Percentiles rank a stretch among this genome's conserved stretches.
phyloP scores from a whole-genome alignment of 306 rosid species.

The Trichosanthes cucumerina region DNA sequence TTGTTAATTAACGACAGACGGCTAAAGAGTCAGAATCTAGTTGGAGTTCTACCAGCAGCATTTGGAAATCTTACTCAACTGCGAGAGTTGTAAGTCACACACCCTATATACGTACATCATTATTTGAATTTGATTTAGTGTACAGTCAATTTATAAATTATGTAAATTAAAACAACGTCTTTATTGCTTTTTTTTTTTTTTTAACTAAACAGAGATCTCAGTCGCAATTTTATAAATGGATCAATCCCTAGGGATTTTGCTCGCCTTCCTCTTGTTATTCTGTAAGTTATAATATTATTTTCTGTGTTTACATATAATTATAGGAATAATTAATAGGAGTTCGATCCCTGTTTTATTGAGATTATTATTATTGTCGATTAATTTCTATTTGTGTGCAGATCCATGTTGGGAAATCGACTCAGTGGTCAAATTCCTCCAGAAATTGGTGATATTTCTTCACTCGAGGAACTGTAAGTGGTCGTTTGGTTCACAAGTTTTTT shows the following conservation, averaged over 20 bases:
- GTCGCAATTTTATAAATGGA: slow-evolving; percentile 50
- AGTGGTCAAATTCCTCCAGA: slow-evolving; percentile 49
- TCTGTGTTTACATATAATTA: background rate
- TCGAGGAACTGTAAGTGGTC: slow-evolving; percentile 38
- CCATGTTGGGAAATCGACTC: slow-evolving; percentile 49
- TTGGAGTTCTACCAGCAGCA: slow-evolving; percentile 43
- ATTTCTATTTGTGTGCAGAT: slow-evolving; percentile 30
- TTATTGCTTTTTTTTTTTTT: background rate
- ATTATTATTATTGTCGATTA: background rate
- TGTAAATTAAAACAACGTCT: background rate
- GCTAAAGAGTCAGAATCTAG: slow-evolving; percentile 38
- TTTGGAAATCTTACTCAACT: slow-evolving; percentile 53
- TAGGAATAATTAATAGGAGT: background rate
- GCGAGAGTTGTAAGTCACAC: slow-evolving; percentile 30
- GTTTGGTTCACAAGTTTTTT: too few relatives aligned
- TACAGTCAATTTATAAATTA: background rate
- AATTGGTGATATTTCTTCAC: slow-evolving; percentile 42
- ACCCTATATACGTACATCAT: too few relatives aligned
- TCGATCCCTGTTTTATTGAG: too few relatives aligned
- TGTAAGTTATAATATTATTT: slow-evolving; percentile 28
- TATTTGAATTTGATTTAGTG: background rate
- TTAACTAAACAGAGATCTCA: slow-evolving; percentile 48
- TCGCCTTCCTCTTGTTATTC: slow-evolving; percentile 17
- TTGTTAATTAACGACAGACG: slow-evolving; percentile 18
- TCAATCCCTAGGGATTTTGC: slow-evolving; percentile 39